Evolutionary conservation across 371 early-diverging fungal genomes (phyloP).

Genomic region (Mucor mucedo): DNA sequence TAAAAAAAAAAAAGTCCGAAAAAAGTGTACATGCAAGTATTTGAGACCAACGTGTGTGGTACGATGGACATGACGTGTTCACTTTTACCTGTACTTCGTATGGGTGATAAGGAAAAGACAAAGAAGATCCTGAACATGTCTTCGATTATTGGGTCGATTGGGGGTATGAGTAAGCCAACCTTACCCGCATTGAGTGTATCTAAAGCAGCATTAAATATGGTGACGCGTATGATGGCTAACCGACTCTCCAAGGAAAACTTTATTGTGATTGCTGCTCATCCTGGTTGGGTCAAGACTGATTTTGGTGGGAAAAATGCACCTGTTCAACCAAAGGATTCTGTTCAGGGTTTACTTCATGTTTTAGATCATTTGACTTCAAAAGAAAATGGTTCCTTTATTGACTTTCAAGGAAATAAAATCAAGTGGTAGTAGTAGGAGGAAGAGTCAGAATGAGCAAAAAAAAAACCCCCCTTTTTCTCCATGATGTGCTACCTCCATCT

Average conservation of each 20-base stretch:
- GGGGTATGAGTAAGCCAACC: background rate
- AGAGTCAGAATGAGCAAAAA: no score
- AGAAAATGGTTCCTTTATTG: constrained; percentile 18
- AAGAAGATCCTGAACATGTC: constrained; percentile 33
- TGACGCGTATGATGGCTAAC: constrained; percentile 20
- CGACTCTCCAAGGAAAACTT: constrained; percentile 28
- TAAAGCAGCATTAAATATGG: constrained; percentile 31
- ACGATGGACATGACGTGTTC: constrained; percentile 17
- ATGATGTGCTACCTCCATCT: no score
- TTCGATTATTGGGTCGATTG: constrained; percentile 26
- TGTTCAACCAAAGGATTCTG: constrained; percentile 9
- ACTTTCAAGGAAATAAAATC: constrained; percentile 4
- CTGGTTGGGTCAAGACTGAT: constrained; percentile 33
- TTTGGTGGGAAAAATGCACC: constrained; percentile 22
- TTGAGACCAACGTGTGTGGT: constrained; percentile 28
- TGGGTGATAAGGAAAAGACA: constrained; percentile 5
- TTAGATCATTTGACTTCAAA: constrained; percentile 12
- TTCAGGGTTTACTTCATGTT: constrained; percentile 13
- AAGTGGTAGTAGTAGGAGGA: background rate
- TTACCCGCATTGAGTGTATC: constrained; percentile 10
- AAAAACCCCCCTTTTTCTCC: no score
- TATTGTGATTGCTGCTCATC: constrained; percentile 24
- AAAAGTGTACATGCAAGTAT: background rate
- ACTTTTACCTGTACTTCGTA: constrained; percentile 34
- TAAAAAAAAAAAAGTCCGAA: background rate